These are phyloP conservation scores for Suhomyces xylopsoci DNA, from an alignment of 805 yeast species.

Conservation along the genomic window DNA sequence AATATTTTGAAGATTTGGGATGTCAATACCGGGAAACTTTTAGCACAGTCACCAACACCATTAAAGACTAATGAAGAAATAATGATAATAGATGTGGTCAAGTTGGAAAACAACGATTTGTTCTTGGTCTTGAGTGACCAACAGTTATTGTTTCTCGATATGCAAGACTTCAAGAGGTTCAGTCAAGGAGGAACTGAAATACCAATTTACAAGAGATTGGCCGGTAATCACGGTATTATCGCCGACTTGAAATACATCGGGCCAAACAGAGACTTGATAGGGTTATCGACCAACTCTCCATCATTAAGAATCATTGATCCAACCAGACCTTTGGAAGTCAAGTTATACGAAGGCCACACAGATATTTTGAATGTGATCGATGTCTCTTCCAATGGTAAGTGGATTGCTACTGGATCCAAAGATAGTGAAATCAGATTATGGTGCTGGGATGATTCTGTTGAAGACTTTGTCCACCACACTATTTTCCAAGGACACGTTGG, in stretches of 20 bases:
- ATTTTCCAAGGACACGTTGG: conserved; percentile 84
- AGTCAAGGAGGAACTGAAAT: conserved; percentile 24
- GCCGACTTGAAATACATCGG: conserved; percentile 85
- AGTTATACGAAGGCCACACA: conserved; percentile 72
- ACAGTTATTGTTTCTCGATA: conserved; percentile 56
- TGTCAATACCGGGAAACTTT: conserved; percentile 42
- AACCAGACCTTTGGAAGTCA: conserved; percentile 56
- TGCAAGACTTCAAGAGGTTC: conserved; percentile 15
- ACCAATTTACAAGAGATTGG: conserved; percentile 54
- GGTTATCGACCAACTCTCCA: conserved; percentile 92
- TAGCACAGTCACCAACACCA: conserved; percentile 48
- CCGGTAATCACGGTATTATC: conserved; percentile 94
- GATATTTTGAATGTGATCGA: conserved; percentile 84
- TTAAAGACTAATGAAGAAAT: conserved; percentile 67
- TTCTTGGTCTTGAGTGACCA: conserved; percentile 78
- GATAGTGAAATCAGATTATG: conserved; percentile 85
- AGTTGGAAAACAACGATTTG: conserved; percentile 33
- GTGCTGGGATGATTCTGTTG: conserved; percentile 52
- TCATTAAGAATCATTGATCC: conserved; percentile 74
- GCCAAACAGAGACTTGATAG: conserved; percentile 55
- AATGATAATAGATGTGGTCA: conserved; percentile 58
- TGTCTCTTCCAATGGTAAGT: conserved; percentile 70
- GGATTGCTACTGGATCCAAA: conserved; percentile 92
- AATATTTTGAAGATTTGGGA: conserved; percentile 70
- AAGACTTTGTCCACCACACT: conserved; percentile 47